Base-by-base conservation (phyloP, 106 monocot species). In the Posidonia australis region DNA sequence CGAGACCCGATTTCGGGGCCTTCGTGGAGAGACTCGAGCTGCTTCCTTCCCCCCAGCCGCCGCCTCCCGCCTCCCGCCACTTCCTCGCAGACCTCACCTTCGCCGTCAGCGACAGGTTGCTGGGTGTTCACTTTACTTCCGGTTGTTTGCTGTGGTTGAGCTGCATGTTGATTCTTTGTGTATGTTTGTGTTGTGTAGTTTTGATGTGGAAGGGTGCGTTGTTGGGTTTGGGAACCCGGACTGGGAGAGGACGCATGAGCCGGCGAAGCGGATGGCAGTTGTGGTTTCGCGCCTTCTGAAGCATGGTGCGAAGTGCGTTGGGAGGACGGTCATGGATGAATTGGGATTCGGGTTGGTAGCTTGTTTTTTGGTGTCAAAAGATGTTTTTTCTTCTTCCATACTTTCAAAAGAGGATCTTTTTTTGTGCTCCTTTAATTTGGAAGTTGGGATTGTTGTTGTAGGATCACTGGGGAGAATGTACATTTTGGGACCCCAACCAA, bases 281-380 rank as follows among this genome's bases (percentile, higher is more conserved):
- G 84, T 67, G 25, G 84, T 87, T 7, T 60, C 82, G 17, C 63
- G 65, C 43, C 71, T 90, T n/a, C 70, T 79, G 72, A 82, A 90
- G 68, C 76, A 77, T 19, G 96, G 96, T n/a, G 90, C 87, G 0
- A 60, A 69, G 25, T 90, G 87, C 43, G 80, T 90, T 3, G 96
- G 96, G 62, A 82, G 80, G 67, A 96, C 96, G 16, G 77, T 96
- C 44, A 96, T 90, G 77, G 90, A 82, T 77, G 96, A 96, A 74
- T 62, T 96, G 24, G 84, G 76, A 28, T 96, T 77, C 24, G 86
- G 96, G 96, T 96, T 1, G 30, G 76, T 64, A 19, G 16, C 48
- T 64, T 32, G 19, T 64, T 23, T 17, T 63, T 44, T 58, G 17
- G 27, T 0, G 58, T 16, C 31, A 30, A 44, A 29, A 13, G 43